Evolutionary conservation across 805 yeast species (phyloP).

Genomic region (Zygoascus flipseniorum): DNA sequence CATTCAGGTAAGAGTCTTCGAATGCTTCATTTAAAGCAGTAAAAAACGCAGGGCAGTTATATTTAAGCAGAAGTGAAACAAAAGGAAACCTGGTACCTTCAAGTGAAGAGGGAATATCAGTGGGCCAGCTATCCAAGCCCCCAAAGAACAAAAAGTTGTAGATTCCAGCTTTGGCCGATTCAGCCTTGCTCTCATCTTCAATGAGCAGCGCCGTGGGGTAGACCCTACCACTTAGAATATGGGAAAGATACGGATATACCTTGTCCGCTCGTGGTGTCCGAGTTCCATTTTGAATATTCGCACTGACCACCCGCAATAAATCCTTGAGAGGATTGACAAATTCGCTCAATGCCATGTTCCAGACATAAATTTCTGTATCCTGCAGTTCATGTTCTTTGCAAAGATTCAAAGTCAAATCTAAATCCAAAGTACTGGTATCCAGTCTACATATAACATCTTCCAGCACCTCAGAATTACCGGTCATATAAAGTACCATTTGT

Average conservation of each 20-base stretch:
- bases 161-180: conserved; percentile 40
- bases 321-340: conserved; percentile 63
- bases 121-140: background rate
- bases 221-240: conserved; percentile 64
- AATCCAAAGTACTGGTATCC: conserved; percentile 61
- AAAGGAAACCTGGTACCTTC: conserved; percentile 48
- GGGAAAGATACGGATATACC: conserved; percentile 56
- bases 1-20: conserved; percentile 71
- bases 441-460: conserved; percentile 64
- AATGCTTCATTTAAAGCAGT: conserved; percentile 70
- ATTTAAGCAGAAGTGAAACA: conserved; percentile 46
- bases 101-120: background rate
- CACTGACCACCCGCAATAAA: conserved; percentile 34
- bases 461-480: conserved; percentile 39
- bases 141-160: conserved; percentile 57
- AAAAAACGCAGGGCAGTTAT: conserved; percentile 51
- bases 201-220: conserved; percentile 63
- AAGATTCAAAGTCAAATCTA: conserved; percentile 62
- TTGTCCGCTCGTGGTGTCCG: conserved; percentile 22
- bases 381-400: conserved; percentile 48
- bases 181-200: conserved; percentile 25
- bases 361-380: conserved; percentile 61
- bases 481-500: conserved; percentile 47
- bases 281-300: conserved; percentile 16
- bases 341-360: conserved; percentile 64